Evolutionary conservation across 805 yeast genomes (phyloP).

Genomic region (Saccharomyces mikatae): DNA sequence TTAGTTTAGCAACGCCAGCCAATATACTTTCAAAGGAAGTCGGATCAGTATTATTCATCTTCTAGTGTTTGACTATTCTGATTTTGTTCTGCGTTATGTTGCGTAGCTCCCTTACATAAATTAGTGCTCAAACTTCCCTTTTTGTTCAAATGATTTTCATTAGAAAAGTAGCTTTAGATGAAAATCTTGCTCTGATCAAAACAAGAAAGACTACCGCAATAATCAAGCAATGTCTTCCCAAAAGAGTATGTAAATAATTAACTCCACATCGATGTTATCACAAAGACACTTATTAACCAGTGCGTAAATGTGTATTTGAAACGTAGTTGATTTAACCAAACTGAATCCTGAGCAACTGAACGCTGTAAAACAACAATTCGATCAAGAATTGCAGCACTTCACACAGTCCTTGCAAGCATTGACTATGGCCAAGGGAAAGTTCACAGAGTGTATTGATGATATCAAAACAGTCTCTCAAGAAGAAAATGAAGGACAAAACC

Average conservation of each 20-base stretch:
- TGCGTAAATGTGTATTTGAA: neutral
- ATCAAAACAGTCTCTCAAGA: constrained; percentile 45
- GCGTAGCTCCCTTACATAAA: neutral
- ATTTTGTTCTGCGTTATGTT: neutral
- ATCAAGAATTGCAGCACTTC: constrained; percentile 79
- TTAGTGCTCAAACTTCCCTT: neutral
- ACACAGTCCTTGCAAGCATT: constrained; percentile 77
- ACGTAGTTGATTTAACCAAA: constrained; percentile 53
- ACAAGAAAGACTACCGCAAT: neutral
- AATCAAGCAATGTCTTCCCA: constrained; percentile 20
- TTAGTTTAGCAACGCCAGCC: constrained; percentile 57
- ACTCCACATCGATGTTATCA: neutral
- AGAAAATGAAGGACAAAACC: constrained; percentile 39
- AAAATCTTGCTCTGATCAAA: neutral
- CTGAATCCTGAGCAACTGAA: constrained; percentile 77
- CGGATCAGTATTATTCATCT: constrained; percentile 37
- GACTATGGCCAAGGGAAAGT: constrained; percentile 71
- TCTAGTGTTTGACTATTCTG: neutral
- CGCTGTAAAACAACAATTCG: constrained; percentile 75
- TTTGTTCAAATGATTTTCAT: neutral
- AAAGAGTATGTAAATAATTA: constrained; percentile 18
- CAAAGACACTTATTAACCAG: neutral
- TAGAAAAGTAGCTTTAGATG: constrained; percentile 2
- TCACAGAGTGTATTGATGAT: constrained; percentile 69
- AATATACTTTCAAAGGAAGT: constrained; percentile 64